Evolutionary conservation across 139 green algal species (phyloP).

Genomic region (Microglena sp.): DNA sequence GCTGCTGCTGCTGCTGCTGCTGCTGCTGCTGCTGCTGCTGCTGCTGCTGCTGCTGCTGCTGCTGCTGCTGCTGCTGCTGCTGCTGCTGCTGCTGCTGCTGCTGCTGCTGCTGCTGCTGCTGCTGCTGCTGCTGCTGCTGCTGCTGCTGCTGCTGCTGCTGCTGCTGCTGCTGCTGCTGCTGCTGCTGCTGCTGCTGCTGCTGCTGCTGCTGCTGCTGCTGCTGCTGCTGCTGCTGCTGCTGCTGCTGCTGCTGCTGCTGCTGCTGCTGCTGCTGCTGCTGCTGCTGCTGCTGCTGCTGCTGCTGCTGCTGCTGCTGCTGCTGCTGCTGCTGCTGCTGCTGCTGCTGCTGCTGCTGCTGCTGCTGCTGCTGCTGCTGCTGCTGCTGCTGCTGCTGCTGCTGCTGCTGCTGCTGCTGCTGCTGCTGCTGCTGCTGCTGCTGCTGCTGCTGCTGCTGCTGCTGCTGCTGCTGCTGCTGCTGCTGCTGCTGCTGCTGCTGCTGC

Average conservation of each 20-base stretch:
- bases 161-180: background rate
- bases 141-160: background rate
- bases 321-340: background rate
- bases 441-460: background rate
- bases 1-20: background rate
- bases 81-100: background rate
- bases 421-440: background rate
- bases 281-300: background rate
- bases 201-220: background rate
- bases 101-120: background rate
- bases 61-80: background rate
- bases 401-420: background rate
- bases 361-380: background rate
- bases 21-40: background rate
- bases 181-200: background rate
- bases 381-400: background rate
- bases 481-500: background rate
- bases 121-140: background rate
- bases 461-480: background rate
- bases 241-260: background rate
- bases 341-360: background rate
- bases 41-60: background rate
- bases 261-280: background rate
- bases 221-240: background rate
- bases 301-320: background rate